Evolutionary conservation across 805 yeast species (phyloP).

Genomic region (Priceomyces carsonii): DNA sequence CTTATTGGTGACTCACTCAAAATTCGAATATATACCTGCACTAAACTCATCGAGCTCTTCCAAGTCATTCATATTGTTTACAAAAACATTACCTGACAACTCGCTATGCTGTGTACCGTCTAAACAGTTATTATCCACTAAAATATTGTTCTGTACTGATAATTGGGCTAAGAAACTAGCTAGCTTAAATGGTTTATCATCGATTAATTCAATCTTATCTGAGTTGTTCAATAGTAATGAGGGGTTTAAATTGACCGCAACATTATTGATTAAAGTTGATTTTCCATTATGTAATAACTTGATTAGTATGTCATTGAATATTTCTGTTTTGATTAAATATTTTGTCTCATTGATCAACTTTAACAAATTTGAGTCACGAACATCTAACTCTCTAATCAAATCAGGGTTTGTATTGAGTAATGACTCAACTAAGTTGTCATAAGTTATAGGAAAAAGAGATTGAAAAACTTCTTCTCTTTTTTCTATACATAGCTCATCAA

Average conservation of each 20-base stretch:
- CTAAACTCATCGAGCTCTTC: conserved; percentile 82
- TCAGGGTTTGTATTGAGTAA: conserved; percentile 50
- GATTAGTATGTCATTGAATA: conserved; percentile 29
- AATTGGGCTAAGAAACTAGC: conserved; percentile 72
- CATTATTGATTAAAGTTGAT: conserved; percentile 34
- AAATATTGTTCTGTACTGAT: conserved; percentile 60
- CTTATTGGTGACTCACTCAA: no score
- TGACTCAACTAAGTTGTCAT: conserved; percentile 44
- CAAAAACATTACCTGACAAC: conserved; percentile 36
- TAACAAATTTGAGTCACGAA: conserved; percentile 35
- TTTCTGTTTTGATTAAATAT: conserved; percentile 37
- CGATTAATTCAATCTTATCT: conserved; percentile 18
- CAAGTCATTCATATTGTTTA: conserved; percentile 35
- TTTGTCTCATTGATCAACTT: conserved; percentile 49
- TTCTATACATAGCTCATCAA: conserved; percentile 19
- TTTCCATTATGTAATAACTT: conserved; percentile 34
- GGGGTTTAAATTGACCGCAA: conserved; percentile 27
- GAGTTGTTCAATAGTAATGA: conserved; percentile 6
- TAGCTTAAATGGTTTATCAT: conserved; percentile 42
- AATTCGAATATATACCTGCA: conserved; percentile 88
- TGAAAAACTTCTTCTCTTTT: conserved; percentile 15
- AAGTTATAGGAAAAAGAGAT: conserved; percentile 38
- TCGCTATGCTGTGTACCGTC: conserved; percentile 17
- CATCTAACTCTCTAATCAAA: conserved; percentile 36
- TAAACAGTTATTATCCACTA: conserved; percentile 45